Percentiles rank a stretch among this genome's conserved stretches.
phyloP scores from a whole-genome alignment of 257 asterid species.

The Ilex asprella region DNA sequence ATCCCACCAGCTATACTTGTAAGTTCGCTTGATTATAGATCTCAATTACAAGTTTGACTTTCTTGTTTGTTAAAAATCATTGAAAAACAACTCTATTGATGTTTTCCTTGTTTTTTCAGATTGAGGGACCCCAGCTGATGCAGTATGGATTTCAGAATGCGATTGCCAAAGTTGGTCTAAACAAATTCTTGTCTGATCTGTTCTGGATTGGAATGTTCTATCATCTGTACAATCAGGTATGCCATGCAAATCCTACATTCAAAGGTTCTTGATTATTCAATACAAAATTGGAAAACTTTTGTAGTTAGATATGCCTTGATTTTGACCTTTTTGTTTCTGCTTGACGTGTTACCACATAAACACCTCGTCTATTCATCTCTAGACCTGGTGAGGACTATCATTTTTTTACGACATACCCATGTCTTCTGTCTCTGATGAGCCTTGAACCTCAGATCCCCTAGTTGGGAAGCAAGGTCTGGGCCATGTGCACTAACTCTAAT shows the following conservation, averaged over 20 bases:
- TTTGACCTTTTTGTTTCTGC: neutral
- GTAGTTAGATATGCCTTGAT: neutral
- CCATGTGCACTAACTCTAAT: too few species aligned
- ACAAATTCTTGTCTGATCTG: constrained; percentile 54
- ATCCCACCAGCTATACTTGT: constrained; percentile 58
- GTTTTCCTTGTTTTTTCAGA: constrained; percentile 21
- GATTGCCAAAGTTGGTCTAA: constrained; percentile 54
- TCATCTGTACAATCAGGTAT: constrained; percentile 59
- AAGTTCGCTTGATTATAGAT: constrained; percentile 13
- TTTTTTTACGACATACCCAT: neutral
- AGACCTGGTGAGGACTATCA: too few species aligned
- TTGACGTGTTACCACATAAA: neutral
- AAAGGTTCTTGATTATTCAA: too few species aligned
- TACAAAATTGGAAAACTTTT: too few species aligned
- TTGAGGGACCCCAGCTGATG: constrained; percentile 57
- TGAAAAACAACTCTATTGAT: neutral
- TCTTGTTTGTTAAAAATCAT: neutral
- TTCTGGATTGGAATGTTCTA: constrained; percentile 69
- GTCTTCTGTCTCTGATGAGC: too few species aligned
- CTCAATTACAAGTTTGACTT: neutral
- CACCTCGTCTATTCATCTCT: too few species aligned
- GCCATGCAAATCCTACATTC: neutral
- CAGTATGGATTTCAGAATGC: constrained; percentile 51
- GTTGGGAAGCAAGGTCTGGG: too few species aligned
- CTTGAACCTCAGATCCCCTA: too few species aligned